A percentile compares a stretch with the other conserved stretches of the same genome.
Evolutionary conservation across 371 early-diverging fungal genomes (phyloP).

Genomic region (Lichtheimia hyalospora): DNA sequence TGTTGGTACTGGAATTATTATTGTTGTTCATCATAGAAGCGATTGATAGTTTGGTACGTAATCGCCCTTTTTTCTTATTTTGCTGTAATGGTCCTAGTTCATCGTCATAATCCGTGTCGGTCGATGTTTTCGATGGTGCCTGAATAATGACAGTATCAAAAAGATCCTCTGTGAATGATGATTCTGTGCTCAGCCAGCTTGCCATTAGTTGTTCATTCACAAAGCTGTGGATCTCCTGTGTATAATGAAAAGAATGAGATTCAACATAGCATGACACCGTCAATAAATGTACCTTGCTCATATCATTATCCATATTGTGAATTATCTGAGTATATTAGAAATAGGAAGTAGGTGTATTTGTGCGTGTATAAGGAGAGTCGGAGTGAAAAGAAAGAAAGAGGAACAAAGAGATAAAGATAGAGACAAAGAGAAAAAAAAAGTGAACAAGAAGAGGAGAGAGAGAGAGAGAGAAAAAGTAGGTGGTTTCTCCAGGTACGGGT

Average conservation of each 20-base stretch:
- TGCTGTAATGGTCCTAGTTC: neutral
- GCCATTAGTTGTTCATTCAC: neutral
- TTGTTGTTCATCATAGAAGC: constrained; percentile 1
- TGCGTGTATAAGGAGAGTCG: neutral
- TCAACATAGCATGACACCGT: neutral
- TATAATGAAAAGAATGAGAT: neutral
- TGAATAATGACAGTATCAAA: neutral
- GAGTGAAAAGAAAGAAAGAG: neutral
- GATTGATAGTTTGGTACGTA: constrained; percentile 2
- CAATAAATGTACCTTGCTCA: too few relatives aligned
- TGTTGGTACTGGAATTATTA: neutral
- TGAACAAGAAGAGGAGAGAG: neutral
- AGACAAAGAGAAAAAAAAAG: neutral
- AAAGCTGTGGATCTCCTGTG: neutral
- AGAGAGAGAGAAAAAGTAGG: neutral
- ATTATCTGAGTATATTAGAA: neutral
- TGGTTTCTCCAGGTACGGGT: too few relatives aligned
- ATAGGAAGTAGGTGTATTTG: neutral
- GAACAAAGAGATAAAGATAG: neutral
- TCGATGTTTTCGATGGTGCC: too few relatives aligned
- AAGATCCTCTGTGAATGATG: constrained; percentile 4
- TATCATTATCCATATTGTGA: neutral
- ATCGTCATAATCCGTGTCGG: too few relatives aligned
- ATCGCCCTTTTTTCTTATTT: neutral
- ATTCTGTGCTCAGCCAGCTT: constrained; percentile 2